Evolutionary conservation across 2,329 filamentous ascomycete genomes (phyloP), one percentile per base, ranked within the genome.

Genomic region (Diaporthe nobilis): DNA sequence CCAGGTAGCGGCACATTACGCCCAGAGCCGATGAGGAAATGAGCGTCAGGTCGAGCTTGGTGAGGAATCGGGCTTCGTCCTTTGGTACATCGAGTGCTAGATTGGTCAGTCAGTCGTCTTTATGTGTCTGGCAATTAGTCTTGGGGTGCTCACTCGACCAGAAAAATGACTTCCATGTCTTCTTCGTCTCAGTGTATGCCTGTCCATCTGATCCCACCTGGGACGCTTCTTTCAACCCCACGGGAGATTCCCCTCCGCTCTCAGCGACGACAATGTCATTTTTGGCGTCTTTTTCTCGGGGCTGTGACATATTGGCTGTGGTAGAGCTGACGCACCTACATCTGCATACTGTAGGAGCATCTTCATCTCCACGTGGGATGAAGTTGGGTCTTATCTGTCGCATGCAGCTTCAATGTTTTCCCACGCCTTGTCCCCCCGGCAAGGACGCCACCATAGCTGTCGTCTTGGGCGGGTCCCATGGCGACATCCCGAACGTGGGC

Each of bases 381-480:
- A 20, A 31, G 6, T 3, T 6, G 3, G 47, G 13, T 51, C 47
- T 68, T 53, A 51, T 67, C 44, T 37, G 3, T 49, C 15, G 3
- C 13, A 49, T n/a, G 6, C 12, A 34, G 28, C 2, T 9, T 37
- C 6, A 68, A 28, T 37, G 2, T 25, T 37, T 20, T 25, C 7
- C 22, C 22, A 37, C 20, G 12, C 3, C 31, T 20, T 51, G 20
- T 39, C 10, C 13, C 2, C 1, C 44, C 28, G 47, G 63, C 63
- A 68, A 25, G 13, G 2, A 53, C 17, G 10, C 13, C 31, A 37
- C 17, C n/a, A 10, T 25, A 1, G 44, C 31, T 68, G 44, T 68
- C 63, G 63, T 20, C 63, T 68, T 68, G 44, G 5, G 44, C 63
- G 63, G 63, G 63, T 68, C 63, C 28, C 63, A 68, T 68, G 44